These are phyloP conservation scores for Lavandula angustifolia DNA, from an alignment of 257 asterid genomes.

Conservation along the genomic window DNA sequence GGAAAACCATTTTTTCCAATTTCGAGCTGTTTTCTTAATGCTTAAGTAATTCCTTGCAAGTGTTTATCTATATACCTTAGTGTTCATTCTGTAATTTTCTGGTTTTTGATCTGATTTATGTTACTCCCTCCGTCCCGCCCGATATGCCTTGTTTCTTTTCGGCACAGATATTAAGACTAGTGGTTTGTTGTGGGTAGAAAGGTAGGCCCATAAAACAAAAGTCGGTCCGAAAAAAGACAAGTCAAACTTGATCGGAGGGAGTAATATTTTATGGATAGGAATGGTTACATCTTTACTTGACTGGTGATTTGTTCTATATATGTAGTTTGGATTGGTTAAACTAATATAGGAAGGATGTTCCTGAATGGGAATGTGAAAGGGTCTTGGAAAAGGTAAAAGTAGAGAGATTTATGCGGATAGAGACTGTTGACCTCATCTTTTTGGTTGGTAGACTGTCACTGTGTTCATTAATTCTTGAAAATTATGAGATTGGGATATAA, in stretches of 20 bases:
- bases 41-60: background rate
- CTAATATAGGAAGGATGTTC: slow-evolving; percentile 5
- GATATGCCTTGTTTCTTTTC: too few relatives aligned
- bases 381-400: slow-evolving; percentile 7
- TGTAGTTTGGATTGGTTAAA: background rate
- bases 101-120: background rate
- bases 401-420: slow-evolving; percentile 14
- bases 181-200: too few relatives aligned
- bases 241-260: too few relatives aligned
- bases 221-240: too few relatives aligned
- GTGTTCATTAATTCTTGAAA: slow-evolving; percentile 34
- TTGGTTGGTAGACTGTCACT: slow-evolving; percentile 38
- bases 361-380: background rate
- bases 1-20: background rate
- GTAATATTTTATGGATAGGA: slow-evolving; percentile 6
- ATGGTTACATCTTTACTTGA: background rate
- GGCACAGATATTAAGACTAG: too few relatives aligned
- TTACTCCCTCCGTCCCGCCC: too few relatives aligned
- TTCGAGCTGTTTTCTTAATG: background rate
- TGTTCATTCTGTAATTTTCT: background rate
- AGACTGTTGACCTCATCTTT: slow-evolving; percentile 37
- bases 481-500: slow-evolving; percentile 20
- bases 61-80: background rate
- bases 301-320: slow-evolving; percentile 18
- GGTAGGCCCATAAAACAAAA: too few relatives aligned